Evolutionary conservation across 345 rosid species (phyloP).

Genomic region (Aethionema arabicum): DNA sequence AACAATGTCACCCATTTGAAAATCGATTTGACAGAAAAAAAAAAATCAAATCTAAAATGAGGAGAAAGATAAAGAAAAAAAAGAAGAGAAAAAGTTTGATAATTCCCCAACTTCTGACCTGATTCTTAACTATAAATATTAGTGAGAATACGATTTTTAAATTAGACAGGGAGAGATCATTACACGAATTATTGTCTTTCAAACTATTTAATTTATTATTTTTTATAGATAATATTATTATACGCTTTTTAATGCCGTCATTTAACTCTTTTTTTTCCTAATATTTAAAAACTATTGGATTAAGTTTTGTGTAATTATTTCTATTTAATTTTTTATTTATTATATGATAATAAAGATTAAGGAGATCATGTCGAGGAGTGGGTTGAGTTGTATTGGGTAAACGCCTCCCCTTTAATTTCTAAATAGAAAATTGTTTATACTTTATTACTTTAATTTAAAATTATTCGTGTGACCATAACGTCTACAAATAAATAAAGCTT

Average conservation of each 20-base stretch:
- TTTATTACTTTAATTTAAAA: not conserved
- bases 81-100: conserved; percentile 32
- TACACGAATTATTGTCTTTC: conserved; percentile 14
- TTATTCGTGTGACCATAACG: conserved; percentile 18
- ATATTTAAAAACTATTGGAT: not conserved
- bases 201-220: conserved; percentile 15
- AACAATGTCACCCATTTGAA: conserved; percentile 42
- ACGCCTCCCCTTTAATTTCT: conserved; percentile 37
- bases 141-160: conserved; percentile 23
- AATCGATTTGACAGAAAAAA: not conserved
- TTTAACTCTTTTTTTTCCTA: not conserved
- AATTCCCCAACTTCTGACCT: conserved; percentile 68
- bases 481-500: conserved; percentile 6
- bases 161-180: conserved; percentile 33
- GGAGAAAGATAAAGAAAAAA: conserved; percentile 9
- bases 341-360: conserved; percentile 31
- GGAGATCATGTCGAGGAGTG: conserved; percentile 40
- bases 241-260: conserved; percentile 12
- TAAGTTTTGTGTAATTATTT: not conserved
- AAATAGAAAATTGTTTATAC: conserved; percentile 19
- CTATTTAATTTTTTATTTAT: not conserved
- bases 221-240: not conserved
- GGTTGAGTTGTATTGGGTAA: conserved; percentile 57
- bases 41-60: not conserved
- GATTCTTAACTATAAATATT: conserved; percentile 60